Evolutionary conservation across 1,139 yeast species (phyloP), one percentile per base, ranked within the genome.

Genomic region (Protomyces arabidopsidicola): DNA sequence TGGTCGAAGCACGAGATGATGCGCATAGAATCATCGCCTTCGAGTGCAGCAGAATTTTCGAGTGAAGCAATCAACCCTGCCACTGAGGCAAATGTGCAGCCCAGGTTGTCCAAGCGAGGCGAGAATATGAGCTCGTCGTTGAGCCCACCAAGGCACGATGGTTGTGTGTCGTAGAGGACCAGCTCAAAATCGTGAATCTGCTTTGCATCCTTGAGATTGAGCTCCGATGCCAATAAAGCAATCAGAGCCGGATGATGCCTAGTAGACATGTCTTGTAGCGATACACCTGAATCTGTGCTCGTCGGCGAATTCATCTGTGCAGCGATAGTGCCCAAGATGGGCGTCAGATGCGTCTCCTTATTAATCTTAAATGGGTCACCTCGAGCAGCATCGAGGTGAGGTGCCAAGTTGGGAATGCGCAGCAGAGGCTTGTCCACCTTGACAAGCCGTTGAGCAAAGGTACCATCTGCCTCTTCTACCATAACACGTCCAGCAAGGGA

Each of bases 361-460:
- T 93, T 90, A 76, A 90, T 89, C 73, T 90, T 96, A 72, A 93
- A 88, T 74, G 88, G 89, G 65, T 79, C 79, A 71, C 85, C 84
- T 55, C 85, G 89, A 51, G 84, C 89, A 68, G 96, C 82, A 71
- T 89, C 86, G 69, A 93, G 80, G 75, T 93, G 98, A 68, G 93
- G 91, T 18, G 98, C 98, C 73, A 93, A 80, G 0, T 97, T 90
- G 51, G 98, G 98, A 66, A 93, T 91, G 72, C 97, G 84, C 72
- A 93, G 79, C 65, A 93, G 61, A 0, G 98, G 97, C 74, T 83
- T 87, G 69, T 88, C 84, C 68, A 93, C 81, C 74, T 90, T 88
- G 68, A 93, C 82, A 67, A 93, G 79, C 71, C 81, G 84, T 1
- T 96, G 84, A 51, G 83, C 81, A 67, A 77, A 81, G 52, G 77